Base-by-base conservation (phyloP, 495 filamentous ascomycete genomes). In the Penicillium malachiteum region DNA sequence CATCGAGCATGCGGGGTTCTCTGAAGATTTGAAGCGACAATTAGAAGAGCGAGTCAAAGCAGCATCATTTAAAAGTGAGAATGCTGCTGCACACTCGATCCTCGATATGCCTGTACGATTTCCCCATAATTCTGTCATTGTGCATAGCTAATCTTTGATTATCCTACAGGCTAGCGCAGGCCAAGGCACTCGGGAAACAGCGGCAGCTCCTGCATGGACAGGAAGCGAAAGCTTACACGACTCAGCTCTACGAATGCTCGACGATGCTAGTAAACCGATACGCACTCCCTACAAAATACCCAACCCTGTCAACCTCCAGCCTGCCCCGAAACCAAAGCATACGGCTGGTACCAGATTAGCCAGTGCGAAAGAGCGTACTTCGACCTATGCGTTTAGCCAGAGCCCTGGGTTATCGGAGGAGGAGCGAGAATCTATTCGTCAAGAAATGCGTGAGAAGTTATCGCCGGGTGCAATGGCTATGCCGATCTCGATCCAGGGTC, bases 1-100 rank as follows among this genome's bases (percentile, higher is more conserved):
- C n/a, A 78, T 96, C 12, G 78, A 88, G 62, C 87, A 95, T 52
- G 90, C 89, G 44, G 90, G 89, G 31, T 96, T 98, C 75, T 87
- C 86, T 50, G 88, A 92, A 14, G 91, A 96, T 54, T 73, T 97
- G 56, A 95, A 91, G 64, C 72, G 73, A 56, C 71, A 82, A 53
- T 77, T 98, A 5, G 83, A 92, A 50, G 85, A 87, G 58, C 86
- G 87, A 61, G 79, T 97, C 5, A 81, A 85, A 52, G 81, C 78
- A 39, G 82, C 86, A 18, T 78, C 85, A 26, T 95, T 96, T 69
- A 80, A 76, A 52, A 83, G 77, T 46, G 81, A 92, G 31, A 66
- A 96, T 75, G 75, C 87, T 12, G 69, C 78, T 48, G 86, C 89
- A 3, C 86, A 96, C 55, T 78, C 87, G 2, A 78, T 90, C 59